Percentiles rank a stretch among this genome's conserved stretches.
Evolutionary conservation across 805 yeast genomes (phyloP).

Genomic region (Maudiozyma turicensis): DNA sequence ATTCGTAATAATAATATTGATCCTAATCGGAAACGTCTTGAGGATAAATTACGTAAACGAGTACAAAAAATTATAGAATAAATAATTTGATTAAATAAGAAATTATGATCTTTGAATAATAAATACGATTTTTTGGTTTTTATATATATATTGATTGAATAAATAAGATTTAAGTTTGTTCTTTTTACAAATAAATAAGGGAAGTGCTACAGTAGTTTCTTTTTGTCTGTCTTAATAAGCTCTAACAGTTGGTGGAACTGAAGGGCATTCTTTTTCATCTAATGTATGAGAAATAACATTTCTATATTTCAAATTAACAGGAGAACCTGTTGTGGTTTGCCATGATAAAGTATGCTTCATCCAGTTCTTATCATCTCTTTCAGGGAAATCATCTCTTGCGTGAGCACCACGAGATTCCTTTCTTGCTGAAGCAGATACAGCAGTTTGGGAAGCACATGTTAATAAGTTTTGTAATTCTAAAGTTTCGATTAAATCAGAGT

Average conservation of each 20-base stretch:
- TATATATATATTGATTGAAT: neutral
- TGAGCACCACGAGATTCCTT: constrained; percentile 98
- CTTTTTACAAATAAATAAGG: neutral
- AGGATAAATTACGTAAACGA: constrained; percentile 18
- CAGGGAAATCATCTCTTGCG: constrained; percentile 95
- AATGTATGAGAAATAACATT: constrained; percentile 71
- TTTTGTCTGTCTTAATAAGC: constrained; percentile 48
- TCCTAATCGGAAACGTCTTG: constrained; percentile 20
- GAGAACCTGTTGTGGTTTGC: constrained; percentile 66
- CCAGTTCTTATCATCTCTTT: constrained; percentile 94
- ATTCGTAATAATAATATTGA: constrained; percentile 11
- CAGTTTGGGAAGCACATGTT: constrained; percentile 96
- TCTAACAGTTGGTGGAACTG: constrained; percentile 96
- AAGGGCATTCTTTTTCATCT: constrained; percentile 85
- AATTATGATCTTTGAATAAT: neutral
- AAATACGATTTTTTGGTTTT: neutral
- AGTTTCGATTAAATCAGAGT: constrained; percentile 92
- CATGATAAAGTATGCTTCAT: constrained; percentile 94
- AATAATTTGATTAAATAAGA: neutral
- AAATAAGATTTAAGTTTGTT: neutral
- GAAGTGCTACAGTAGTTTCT: neutral
- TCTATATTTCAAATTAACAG: constrained; percentile 74
- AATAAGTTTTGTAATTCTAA: constrained; percentile 91
- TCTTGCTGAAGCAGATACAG: constrained; percentile 87
- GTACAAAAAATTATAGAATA: constrained; percentile 14